Percentiles rank a stretch among this genome's conserved stretches.
These are phyloP conservation scores for Aaosphaeria pasadenensis DNA, from an alignment of 2,329 filamentous ascomycete genomes.

Conservation along the genomic window DNA sequence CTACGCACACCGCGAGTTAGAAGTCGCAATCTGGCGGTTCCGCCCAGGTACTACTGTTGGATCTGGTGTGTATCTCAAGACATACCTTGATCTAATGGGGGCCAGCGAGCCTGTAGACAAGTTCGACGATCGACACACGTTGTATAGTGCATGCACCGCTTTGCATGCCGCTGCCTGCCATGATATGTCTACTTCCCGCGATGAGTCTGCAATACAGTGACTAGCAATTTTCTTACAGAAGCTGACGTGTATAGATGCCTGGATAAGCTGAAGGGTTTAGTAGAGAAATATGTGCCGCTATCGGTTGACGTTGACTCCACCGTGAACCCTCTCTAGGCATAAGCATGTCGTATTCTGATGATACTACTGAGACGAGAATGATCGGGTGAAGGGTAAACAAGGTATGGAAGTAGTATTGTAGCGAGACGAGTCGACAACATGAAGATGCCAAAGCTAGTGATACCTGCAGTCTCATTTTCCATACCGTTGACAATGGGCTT, in stretches of 20 bases:
- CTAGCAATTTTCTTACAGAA: not conserved
- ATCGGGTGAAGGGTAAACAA: not conserved
- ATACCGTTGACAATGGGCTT: not conserved
- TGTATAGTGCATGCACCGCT: slow-evolving; percentile 1
- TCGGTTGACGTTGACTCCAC: not conserved
- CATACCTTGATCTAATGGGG: slow-evolving; percentile 1
- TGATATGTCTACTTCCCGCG: not conserved
- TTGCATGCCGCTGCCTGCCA: not conserved
- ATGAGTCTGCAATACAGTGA: not conserved
- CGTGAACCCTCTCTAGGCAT: not conserved
- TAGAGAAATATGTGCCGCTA: not conserved
- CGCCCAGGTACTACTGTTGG: not conserved
- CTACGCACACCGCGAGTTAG: slow-evolving; percentile 5
- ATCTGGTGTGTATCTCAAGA: not conserved
- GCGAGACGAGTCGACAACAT: not conserved
- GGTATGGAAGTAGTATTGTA: not conserved
- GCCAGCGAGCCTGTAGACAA: slow-evolving; percentile 1
- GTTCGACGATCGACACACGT: slow-evolving; percentile 3
- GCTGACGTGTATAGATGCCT: not conserved
- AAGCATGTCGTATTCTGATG: not conserved
- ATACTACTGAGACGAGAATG: not conserved
- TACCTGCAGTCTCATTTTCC: not conserved
- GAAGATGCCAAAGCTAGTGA: not conserved
- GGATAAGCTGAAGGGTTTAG: not conserved
- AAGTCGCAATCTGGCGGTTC: slow-evolving; percentile 3